Percentiles rank a stretch among this genome's conserved stretches.
Evolutionary conservation across 306 rosid genomes (phyloP).

Genomic region (Hippophae tibetana): DNA sequence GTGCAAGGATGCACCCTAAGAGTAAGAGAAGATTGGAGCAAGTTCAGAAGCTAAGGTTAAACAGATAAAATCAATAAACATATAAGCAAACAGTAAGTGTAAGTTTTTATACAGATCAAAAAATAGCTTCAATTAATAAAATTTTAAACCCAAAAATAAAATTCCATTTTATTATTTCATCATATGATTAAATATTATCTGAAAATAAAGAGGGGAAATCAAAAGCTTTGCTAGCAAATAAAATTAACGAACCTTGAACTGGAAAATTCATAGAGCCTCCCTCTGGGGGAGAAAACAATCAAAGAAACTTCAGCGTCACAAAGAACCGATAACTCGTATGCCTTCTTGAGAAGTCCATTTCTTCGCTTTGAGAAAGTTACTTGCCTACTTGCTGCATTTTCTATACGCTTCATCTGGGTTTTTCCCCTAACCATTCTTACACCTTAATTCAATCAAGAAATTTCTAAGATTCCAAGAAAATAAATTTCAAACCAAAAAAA

Average conservation of each 20-base stretch:
- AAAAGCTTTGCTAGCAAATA: too few species aligned
- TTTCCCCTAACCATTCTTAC: constrained; percentile 74
- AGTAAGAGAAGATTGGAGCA: too few species aligned
- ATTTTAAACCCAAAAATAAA: too few species aligned
- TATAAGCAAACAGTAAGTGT: too few species aligned
- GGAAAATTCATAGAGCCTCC: constrained; percentile 83
- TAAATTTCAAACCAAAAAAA: not conserved
- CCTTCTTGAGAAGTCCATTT: constrained; percentile 79
- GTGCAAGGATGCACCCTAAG: too few species aligned
- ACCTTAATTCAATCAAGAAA: not conserved
- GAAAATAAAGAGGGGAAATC: too few species aligned
- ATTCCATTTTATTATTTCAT: too few species aligned
- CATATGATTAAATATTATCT: too few species aligned
- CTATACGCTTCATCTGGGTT: constrained; percentile 88
- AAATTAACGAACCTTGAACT: constrained; percentile 48
- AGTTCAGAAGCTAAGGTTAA: too few species aligned
- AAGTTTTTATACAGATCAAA: too few species aligned
- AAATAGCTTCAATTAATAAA: too few species aligned
- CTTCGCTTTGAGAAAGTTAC: constrained; percentile 86
- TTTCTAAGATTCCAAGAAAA: not conserved
- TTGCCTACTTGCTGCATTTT: constrained; percentile 80
- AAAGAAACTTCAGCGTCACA: constrained; percentile 96
- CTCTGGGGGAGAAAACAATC: constrained; percentile 71
- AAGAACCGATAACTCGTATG: constrained; percentile 86
- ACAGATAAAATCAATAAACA: too few species aligned